A percentile compares a stretch with the other conserved stretches of the same genome.
Conservation (phyloP, 192 early-diverging fungal genomes). For the Coemansia sp. region DNA sequence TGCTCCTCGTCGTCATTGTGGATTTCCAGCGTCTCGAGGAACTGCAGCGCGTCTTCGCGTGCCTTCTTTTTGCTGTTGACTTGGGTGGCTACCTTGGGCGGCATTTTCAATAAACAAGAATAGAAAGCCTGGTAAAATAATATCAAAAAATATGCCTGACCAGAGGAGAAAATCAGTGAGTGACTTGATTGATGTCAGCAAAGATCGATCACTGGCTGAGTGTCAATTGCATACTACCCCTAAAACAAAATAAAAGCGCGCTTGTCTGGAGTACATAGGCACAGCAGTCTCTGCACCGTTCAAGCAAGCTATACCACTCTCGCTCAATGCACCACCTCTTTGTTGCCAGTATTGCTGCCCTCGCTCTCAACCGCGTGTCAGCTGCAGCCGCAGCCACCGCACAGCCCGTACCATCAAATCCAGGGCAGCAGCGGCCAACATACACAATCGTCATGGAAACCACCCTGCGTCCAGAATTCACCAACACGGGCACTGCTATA, state of each 20-base stretch:
- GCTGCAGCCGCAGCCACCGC: not conserved
- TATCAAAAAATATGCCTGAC: not conserved
- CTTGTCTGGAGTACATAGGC: not conserved
- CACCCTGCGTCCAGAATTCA: constrained; percentile 31
- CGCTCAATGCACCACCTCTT: not conserved
- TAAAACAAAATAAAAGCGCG: too few relatives aligned
- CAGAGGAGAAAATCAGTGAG: not conserved
- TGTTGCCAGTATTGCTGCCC: not conserved
- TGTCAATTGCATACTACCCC: too few relatives aligned
- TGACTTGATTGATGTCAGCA: not conserved
- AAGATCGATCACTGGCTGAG: too few relatives aligned
- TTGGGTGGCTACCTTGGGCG: constrained; percentile 19
- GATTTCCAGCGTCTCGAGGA: constrained; percentile 47
- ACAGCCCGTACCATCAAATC: not conserved
- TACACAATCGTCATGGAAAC: constrained; percentile 33
- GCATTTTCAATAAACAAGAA: constrained; percentile 12
- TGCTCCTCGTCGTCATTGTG: constrained; percentile 21
- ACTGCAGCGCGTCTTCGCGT: constrained; percentile 51
- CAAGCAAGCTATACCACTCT: not conserved
- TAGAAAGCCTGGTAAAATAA: not conserved
- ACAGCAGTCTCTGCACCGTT: not conserved
- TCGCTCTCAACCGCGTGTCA: not conserved
- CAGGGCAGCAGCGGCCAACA: not conserved
- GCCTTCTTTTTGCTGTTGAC: constrained; percentile 43
- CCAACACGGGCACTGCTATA: constrained; percentile 3